Evolutionary conservation across 805 yeast genomes (phyloP).

Genomic region (Pichia membranifaciens): DNA sequence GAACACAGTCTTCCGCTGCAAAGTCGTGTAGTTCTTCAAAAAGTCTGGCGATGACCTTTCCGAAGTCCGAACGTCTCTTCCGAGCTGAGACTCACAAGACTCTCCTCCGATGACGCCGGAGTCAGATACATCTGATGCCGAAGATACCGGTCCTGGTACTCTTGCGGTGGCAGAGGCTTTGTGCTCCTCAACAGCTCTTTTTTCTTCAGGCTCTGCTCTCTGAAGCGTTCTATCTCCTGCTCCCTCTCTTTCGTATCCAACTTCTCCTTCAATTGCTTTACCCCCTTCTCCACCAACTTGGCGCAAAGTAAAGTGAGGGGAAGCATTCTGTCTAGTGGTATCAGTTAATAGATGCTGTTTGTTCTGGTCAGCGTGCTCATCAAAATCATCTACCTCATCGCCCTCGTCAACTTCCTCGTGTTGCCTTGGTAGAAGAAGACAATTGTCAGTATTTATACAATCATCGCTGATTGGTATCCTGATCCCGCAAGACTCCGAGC

Average conservation of each 20-base stretch:
- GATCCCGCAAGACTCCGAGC: background rate
- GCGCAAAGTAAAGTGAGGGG: background rate
- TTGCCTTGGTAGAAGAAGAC: background rate
- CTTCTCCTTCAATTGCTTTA: background rate
- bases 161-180: background rate
- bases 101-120: background rate
- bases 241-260: background rate
- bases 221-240: background rate
- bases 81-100: background rate
- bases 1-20: constrained; percentile 21
- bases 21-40: constrained; percentile 26
- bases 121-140: background rate
- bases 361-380: too few relatives aligned
- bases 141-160: background rate
- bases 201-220: constrained; percentile 1
- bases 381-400: too few relatives aligned
- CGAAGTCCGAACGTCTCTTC: background rate
- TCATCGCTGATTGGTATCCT: constrained; percentile 5
- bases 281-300: background rate
- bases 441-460: background rate
- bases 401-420: too few relatives aligned
- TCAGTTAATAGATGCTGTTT: background rate
- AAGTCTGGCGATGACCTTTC: background rate
- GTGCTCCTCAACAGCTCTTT: background rate
- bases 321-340: background rate